Base-by-base conservation (phyloP, 73 alveolate species). In the Paraurostyla sp. region DNA sequence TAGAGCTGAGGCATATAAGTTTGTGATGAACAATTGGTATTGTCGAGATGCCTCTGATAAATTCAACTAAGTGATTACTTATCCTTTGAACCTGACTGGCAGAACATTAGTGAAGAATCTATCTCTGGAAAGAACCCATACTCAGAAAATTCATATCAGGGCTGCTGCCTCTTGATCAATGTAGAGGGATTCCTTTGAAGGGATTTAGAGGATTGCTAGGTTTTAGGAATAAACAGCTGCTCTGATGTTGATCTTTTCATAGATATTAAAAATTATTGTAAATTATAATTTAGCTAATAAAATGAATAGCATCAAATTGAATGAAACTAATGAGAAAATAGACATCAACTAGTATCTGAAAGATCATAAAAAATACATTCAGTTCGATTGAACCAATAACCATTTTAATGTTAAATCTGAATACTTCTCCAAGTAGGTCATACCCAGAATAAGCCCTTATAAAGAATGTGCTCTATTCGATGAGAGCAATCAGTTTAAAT, bases 131-230 rank as follows among this genome's bases (percentile, higher is more conserved):
- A 9, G 33, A 73, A 73, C 43, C 71, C 71, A 36, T 73, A 73
- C 38, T 73, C 86, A 0, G 86, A 73, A 49, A 73, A 73, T 46
- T 73, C 68, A 49, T 73, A 73, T 38, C 82, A 35, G 1, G 6
- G 58, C 36, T 65, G 16, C 82, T 35, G 1, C 25, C 9, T 65
- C 33, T 11, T 65, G 20, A 11, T 22, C 51, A 7, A 22, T n/a
- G n/a, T n/a, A n/a, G n/a, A n/a, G n/a, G n/a, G n/a, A n/a, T n/a
- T n/a, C n/a, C n/a, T n/a, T n/a, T n/a, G n/a, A n/a, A n/a, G n/a
- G n/a, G n/a, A n/a, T n/a, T n/a, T n/a, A n/a, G n/a, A n/a, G n/a
- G n/a, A n/a, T n/a, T n/a, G n/a, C n/a, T n/a, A n/a, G n/a, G n/a
- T n/a, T n/a, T n/a, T n/a, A n/a, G n/a, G n/a, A n/a, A n/a, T n/a